Evolutionary conservation across 1,284 basidiomycete genomes (phyloP).

Genomic region (Microbotryum intermedium): DNA sequence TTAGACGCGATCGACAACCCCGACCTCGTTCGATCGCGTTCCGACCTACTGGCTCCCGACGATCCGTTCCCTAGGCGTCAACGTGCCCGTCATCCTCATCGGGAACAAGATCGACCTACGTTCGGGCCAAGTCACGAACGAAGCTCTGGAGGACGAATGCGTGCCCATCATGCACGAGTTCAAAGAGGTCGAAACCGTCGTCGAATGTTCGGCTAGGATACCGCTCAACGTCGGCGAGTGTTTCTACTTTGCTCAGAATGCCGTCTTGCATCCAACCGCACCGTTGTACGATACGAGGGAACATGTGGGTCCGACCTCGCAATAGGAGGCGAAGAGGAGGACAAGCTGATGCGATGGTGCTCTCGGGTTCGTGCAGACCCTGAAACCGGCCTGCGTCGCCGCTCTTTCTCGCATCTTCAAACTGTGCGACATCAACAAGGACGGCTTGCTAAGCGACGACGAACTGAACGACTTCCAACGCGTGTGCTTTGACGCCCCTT

Average conservation of each 20-base stretch:
- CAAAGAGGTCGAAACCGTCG: conserved; percentile 80
- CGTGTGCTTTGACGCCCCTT: conserved; percentile 48
- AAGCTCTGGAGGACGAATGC: conserved; percentile 84
- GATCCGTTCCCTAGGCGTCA: conserved; percentile 88
- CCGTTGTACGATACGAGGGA: conserved; percentile 94
- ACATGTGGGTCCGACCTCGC: conserved; percentile 53
- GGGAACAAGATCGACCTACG: conserved; percentile 97
- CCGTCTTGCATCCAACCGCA: conserved; percentile 92
- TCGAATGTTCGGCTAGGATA: conserved; percentile 86
- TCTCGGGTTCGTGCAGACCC: conserved; percentile 50
- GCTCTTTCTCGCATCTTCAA: conserved; percentile 92
- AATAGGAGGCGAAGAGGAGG: too few relatives aligned
- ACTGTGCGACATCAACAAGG: conserved; percentile 89
- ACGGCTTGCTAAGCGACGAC: conserved; percentile 76
- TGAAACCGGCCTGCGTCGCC: conserved; percentile 84
- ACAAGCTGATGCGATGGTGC: too few relatives aligned
- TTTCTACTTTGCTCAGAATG: conserved; percentile 99
- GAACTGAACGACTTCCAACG: conserved; percentile 98
- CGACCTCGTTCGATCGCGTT: conserved; percentile 90
- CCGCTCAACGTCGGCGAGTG: conserved; percentile 92
- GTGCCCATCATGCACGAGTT: conserved; percentile 93
- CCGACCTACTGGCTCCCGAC: conserved; percentile 98
- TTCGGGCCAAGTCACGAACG: conserved; percentile 84
- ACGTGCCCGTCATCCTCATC: conserved; percentile 92
- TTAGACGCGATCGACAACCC: conserved; percentile 87